Conservation (phyloP, 495 filamentous ascomycete species). For the Talaromyces trachyspermus region DNA sequence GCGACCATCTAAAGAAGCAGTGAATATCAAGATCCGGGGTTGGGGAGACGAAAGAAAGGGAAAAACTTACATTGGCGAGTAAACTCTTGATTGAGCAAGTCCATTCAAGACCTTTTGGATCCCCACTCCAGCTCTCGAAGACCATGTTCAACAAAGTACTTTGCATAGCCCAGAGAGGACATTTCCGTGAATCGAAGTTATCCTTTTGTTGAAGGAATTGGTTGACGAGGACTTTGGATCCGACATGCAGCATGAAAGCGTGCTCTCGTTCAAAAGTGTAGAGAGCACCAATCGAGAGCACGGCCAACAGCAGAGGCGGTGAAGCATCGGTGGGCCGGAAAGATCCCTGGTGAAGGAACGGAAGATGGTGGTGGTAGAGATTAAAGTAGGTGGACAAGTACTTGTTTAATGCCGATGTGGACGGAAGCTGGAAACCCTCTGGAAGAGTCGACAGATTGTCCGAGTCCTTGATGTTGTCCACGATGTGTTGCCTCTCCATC, state of each 20-base stretch:
- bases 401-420: constrained; percentile 68
- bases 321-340: constrained; percentile 74
- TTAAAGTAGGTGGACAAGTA: constrained; percentile 95
- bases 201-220: constrained; percentile 97
- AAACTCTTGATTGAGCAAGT: constrained; percentile 97
- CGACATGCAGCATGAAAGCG: constrained; percentile 94
- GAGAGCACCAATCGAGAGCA: constrained; percentile 90
- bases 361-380: constrained; percentile 92
- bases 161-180: constrained; percentile 96
- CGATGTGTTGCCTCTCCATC: constrained; percentile 71
- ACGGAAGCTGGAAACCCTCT: constrained; percentile 82
- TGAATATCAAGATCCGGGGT: not conserved
- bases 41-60: not conserved
- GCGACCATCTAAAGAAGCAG: constrained; percentile 69
- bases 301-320: constrained; percentile 77
- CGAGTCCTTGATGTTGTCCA: constrained; percentile 74
- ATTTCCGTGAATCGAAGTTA: constrained; percentile 97
- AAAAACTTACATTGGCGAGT: constrained; percentile 63
- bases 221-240: constrained; percentile 91
- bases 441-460: constrained; percentile 79
- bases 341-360: constrained; percentile 90
- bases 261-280: constrained; percentile 97
- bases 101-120: constrained; percentile 96
- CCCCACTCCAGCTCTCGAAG: constrained; percentile 98
- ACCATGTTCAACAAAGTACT: constrained; percentile 95